Conservation (phyloP, 1,284 basidiomycete species). For the Cystobasidium sp. region DNA sequence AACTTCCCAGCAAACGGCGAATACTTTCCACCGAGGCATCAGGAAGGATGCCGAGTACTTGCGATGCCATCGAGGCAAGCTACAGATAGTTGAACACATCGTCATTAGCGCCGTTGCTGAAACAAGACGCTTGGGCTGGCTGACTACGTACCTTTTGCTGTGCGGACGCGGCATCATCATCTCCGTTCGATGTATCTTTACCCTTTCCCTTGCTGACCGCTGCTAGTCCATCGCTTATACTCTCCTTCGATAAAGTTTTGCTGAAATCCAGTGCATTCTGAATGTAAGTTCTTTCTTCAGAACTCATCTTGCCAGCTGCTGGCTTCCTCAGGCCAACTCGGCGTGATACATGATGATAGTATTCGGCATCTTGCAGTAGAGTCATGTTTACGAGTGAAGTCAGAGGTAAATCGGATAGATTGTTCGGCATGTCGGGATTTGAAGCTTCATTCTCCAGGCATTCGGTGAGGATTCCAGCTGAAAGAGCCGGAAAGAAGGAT, state of each 20-base stretch:
- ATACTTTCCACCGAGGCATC: constrained; percentile 17
- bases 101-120: neutral
- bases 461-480: neutral
- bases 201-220: constrained; percentile 16
- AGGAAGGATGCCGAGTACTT: constrained; percentile 28
- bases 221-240: neutral
- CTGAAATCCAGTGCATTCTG: constrained; percentile 22
- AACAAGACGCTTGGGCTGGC: neutral
- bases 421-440: constrained; percentile 12
- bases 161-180: neutral
- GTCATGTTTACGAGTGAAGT: constrained; percentile 34
- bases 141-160: neutral
- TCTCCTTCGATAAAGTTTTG: constrained; percentile 3
- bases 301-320: neutral
- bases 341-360: constrained; percentile 12
- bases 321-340: constrained; percentile 2
- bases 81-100: neutral
- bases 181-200: neutral
- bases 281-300: constrained; percentile 17
- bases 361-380: constrained; percentile 32
- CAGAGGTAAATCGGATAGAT: constrained; percentile 14
- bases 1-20: neutral
- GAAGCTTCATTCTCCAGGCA: constrained; percentile 32
- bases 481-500: neutral
- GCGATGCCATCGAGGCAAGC: constrained; percentile 2